Evolutionary conservation across 2,329 filamentous ascomycete genomes (phyloP).

Genomic region (Cladosporium cucumerinum): DNA sequence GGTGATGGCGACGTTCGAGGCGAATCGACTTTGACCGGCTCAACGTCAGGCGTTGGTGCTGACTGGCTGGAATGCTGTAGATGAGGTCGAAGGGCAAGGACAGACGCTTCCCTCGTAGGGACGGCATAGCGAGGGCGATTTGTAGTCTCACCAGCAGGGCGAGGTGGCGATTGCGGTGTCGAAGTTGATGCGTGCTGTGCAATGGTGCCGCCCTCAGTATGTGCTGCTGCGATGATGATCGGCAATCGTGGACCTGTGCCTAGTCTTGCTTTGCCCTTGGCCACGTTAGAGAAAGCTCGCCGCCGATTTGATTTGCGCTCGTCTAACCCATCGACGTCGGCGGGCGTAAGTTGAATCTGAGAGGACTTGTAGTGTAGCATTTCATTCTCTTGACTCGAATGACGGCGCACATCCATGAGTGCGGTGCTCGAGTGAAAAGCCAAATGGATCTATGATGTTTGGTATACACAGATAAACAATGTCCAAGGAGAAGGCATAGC

Average conservation of each 20-base stretch:
- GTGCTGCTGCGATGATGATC: background rate
- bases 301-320: conserved; percentile 22
- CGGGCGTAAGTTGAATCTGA: conserved; percentile 27
- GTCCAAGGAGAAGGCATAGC: no score
- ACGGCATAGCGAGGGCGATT: background rate
- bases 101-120: background rate
- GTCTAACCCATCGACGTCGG: conserved; percentile 30
- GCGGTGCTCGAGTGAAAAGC: no score
- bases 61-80: background rate
- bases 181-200: background rate
- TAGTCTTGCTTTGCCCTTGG: conserved; percentile 21
- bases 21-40: background rate
- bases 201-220: background rate
- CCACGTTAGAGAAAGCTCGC: background rate
- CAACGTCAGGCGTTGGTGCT: background rate
- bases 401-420: background rate
- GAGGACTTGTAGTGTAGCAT: conserved; percentile 33
- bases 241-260: conserved; percentile 20
- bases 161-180: background rate
- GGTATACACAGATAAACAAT: no score
- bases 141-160: background rate
- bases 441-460: no score
- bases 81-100: background rate
- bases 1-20: background rate
- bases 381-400: background rate